A percentile compares a stretch with the other conserved stretches of the same genome.
Evolutionary conservation across 345 rosid species (phyloP).

Genomic region (Brassica rapa): DNA sequence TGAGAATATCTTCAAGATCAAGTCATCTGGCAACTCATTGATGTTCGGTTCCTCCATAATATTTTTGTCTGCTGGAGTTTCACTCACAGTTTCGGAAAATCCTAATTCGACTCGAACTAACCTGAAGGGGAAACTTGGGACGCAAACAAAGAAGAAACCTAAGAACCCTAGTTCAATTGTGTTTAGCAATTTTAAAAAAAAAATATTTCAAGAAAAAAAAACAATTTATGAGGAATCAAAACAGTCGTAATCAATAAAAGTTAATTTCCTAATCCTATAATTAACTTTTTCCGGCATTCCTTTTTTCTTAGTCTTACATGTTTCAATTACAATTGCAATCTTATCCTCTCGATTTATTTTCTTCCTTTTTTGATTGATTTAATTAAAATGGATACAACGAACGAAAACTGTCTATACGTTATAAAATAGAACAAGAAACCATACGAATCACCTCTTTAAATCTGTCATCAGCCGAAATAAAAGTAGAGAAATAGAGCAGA

Average conservation of each 20-base stretch:
- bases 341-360: neutral
- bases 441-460: neutral
- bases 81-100: neutral
- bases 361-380: neutral
- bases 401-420: neutral
- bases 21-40: slow-evolving; percentile 24
- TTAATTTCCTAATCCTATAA: neutral
- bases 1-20: slow-evolving; percentile 26
- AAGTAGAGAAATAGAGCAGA: neutral
- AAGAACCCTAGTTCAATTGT: neutral
- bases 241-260: neutral
- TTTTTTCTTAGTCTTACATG: neutral
- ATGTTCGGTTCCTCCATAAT: neutral
- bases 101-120: neutral
- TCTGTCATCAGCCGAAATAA: neutral
- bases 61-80: neutral
- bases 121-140: neutral
- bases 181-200: neutral
- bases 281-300: neutral
- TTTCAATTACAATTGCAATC: neutral
- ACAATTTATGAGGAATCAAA: neutral
- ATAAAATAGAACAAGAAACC: neutral
- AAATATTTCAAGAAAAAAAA: too few relatives aligned
- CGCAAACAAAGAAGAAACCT: neutral
- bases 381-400: neutral